A percentile compares a stretch with the other conserved stretches of the same genome.
phyloP scores from a whole-genome alignment of 768 basidiomycete genomes.

The Suillus sp. region DNA sequence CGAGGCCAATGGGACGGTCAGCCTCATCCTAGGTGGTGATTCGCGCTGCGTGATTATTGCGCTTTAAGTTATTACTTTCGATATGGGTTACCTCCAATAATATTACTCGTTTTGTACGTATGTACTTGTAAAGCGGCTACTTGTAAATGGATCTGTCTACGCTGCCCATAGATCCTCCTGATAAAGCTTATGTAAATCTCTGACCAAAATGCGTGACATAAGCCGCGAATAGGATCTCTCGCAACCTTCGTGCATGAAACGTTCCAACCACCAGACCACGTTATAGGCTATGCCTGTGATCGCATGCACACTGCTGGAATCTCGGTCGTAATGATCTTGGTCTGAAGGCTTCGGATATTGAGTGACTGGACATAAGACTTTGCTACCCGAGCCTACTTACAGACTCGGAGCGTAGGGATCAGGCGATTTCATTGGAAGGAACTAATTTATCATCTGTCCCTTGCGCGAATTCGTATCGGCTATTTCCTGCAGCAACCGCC shows the following conservation, averaged over 20 bases:
- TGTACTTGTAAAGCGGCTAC: neutral
- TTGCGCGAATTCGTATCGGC: neutral
- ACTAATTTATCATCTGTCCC: neutral
- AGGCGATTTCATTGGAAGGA: neutral
- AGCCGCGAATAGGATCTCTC: too few relatives aligned
- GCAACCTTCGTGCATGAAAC: too few relatives aligned
- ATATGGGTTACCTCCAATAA: slow-evolving; percentile 6
- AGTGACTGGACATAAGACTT: neutral
- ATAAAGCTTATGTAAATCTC: too few relatives aligned
- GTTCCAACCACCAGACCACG: neutral
- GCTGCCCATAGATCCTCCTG: neutral
- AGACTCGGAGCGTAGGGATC: neutral
- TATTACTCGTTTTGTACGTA: slow-evolving; percentile 7
- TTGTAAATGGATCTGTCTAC: neutral
- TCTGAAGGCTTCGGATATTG: neutral
- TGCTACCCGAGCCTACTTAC: neutral
- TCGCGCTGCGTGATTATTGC: neutral
- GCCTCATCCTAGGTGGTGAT: slow-evolving; percentile 10
- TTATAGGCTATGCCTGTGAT: neutral
- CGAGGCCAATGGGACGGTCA: slow-evolving; percentile 14
- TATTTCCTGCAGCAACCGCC: neutral
- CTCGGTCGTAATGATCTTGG: neutral
- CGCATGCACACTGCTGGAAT: neutral
- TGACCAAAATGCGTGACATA: too few relatives aligned
- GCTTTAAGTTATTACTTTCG: slow-evolving; percentile 7